Percentiles rank a stretch among this genome's conserved stretches.
Conservation (phyloP, 176 grass and related monocot species). For the maize (Zea mays) region DNA sequence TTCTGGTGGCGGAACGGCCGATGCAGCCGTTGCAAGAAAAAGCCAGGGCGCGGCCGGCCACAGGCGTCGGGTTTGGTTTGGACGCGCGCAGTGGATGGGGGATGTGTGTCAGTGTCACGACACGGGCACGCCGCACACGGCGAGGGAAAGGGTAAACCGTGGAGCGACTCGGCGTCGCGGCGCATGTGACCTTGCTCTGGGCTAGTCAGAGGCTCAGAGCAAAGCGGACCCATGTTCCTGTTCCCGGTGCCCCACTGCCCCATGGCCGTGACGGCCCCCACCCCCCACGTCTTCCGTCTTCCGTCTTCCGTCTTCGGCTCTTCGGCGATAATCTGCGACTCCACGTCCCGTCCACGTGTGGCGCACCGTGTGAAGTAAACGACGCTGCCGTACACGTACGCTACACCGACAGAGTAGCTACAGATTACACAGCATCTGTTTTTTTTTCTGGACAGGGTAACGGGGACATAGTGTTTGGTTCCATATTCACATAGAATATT, state of each 20-base stretch:
- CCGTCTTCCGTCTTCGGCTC: too few relatives aligned
- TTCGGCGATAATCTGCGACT: too few relatives aligned
- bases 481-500: too few relatives aligned
- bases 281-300: too few relatives aligned
- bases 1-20: conserved; percentile 2
- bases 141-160: background rate
- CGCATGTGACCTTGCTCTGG: conserved; percentile 47
- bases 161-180: conserved; percentile 24
- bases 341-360: too few relatives aligned
- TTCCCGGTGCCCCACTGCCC: background rate
- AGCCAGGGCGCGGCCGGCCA: conserved; percentile 14
- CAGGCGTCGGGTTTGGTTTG: background rate
- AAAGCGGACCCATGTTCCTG: background rate
- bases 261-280: too few relatives aligned
- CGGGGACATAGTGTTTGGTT: too few relatives aligned
- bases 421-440: too few relatives aligned
- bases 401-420: too few relatives aligned
- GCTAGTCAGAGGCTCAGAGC: conserved; percentile 17
- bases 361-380: too few relatives aligned
- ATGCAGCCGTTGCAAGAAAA: background rate
- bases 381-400: too few relatives aligned
- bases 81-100: conserved; percentile 31
- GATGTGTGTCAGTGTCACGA: background rate
- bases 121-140: background rate
- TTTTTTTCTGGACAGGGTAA: too few relatives aligned